Conservation (phyloP, 371 early-diverging fungal genomes). For the Mortierella sp. region DNA sequence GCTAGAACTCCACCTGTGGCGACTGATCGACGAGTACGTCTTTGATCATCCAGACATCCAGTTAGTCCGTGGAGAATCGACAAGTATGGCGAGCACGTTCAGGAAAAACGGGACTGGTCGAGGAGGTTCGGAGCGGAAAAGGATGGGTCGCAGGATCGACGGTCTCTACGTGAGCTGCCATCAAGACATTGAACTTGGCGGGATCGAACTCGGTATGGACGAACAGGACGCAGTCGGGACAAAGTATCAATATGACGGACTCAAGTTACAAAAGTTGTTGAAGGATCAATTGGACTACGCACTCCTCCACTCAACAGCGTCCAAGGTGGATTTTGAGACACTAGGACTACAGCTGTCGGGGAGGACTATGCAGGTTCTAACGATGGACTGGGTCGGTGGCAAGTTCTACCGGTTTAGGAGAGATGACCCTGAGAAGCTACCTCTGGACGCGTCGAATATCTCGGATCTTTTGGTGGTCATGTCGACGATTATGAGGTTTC, state of each 20-base stretch:
- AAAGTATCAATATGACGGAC: not conserved
- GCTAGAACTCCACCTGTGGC: not conserved
- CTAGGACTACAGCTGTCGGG: not conserved
- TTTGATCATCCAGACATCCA: not conserved
- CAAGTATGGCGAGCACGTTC: not conserved
- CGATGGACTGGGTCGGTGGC: not conserved
- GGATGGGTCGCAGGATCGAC: not conserved
- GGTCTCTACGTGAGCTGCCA: not conserved
- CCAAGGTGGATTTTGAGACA: not conserved
- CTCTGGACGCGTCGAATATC: not conserved
- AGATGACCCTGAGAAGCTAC: not conserved
- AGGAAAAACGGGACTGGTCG: not conserved
- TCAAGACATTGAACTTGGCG: conserved; percentile 8
- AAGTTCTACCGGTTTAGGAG: conserved; percentile 1
- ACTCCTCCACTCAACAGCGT: not conserved
- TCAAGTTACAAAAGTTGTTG: not conserved
- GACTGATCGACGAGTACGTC: not conserved
- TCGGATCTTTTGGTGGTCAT: not conserved
- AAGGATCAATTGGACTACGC: not conserved
- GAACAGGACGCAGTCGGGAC: not conserved
- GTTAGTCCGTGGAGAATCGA: not conserved
- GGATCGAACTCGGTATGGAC: not conserved
- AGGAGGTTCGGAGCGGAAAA: not conserved
- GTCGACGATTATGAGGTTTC: not conserved
- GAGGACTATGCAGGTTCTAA: not conserved